phyloP scores from a whole-genome alignment of 352 stramenopile genomes.

The Peronospora belbahrii region DNA sequence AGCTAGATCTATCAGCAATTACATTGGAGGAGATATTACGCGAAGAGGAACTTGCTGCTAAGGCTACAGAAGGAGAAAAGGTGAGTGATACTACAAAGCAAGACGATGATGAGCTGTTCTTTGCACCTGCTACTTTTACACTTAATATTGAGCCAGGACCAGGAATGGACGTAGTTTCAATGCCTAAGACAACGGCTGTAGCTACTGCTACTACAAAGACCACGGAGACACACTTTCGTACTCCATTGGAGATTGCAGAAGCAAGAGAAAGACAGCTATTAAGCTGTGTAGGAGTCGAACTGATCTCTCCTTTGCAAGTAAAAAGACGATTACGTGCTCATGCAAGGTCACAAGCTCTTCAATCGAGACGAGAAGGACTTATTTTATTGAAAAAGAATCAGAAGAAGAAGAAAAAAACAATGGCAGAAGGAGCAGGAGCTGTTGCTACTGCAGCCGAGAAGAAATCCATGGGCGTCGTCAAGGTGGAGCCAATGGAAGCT shows the following conservation, averaged over 20 bases:
- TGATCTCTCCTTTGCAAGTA: conserved; percentile 76
- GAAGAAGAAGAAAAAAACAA: conserved; percentile 55
- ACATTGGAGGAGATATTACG: conserved; percentile 68
- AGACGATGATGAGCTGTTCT: conserved; percentile 56
- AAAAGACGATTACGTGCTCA: conserved; percentile 67
- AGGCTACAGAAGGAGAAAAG: conserved; percentile 17
- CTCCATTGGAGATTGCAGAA: conserved; percentile 69
- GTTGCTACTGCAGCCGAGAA: conserved; percentile 22
- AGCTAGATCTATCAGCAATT: conserved; percentile 56
- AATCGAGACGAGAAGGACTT: conserved; percentile 28
- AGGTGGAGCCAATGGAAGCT: conserved; percentile 84
- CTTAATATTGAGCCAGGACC: conserved; percentile 49
- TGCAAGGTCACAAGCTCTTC: conserved; percentile 47
- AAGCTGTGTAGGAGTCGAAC: conserved; percentile 72
- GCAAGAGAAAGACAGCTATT: conserved; percentile 73
- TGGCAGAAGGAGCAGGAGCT: conserved; percentile 23
- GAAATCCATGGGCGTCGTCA: conserved; percentile 75
- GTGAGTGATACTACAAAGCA: conserved; percentile 3
- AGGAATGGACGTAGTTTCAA: conserved; percentile 56
- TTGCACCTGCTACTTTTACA: conserved; percentile 63
- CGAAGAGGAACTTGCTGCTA: conserved; percentile 50
- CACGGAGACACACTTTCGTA: conserved; percentile 35
- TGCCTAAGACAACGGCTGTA: conserved; percentile 2
- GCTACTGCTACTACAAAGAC: conserved; percentile 11
- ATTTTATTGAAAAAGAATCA: conserved; percentile 32